A percentile compares a stretch with the other conserved stretches of the same genome.
phyloP scores from a whole-genome alignment of 768 basidiomycete species.

The Mycena alexandri region DNA sequence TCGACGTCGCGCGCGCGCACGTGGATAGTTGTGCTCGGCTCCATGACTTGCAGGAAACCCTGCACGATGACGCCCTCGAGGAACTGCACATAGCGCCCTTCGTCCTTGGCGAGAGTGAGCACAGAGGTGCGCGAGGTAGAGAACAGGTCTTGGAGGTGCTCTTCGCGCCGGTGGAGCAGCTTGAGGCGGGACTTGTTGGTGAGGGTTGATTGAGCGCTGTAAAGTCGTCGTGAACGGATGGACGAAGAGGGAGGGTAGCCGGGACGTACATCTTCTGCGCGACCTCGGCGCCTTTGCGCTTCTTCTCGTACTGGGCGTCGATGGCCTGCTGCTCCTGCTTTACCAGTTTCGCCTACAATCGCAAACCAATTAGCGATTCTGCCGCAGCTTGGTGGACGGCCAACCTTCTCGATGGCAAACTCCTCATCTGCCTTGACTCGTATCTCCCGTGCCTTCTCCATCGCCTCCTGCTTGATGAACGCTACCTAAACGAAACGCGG shows the following conservation, averaged over 20 bases:
- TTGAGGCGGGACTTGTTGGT: slow-evolving; percentile 96
- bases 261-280: slow-evolving; percentile 92
- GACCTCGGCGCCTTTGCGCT: slow-evolving; percentile 92
- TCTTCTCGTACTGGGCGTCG: slow-evolving; percentile 96
- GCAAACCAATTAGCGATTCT: neutral
- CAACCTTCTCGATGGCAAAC: slow-evolving; percentile 97
- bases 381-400: neutral
- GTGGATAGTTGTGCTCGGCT: slow-evolving; percentile 75
- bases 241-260: neutral
- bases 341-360: slow-evolving; percentile 89
- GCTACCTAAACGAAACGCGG: slow-evolving; percentile 77
- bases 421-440: slow-evolving; percentile 98
- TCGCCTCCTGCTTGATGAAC: slow-evolving; percentile 98
- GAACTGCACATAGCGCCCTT: slow-evolving; percentile 82
- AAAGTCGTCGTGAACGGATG: slow-evolving; percentile 19
- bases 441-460: slow-evolving; percentile 98
- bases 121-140: slow-evolving; percentile 74
- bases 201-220: slow-evolving; percentile 92
- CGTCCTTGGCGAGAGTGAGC: slow-evolving; percentile 71
- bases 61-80: slow-evolving; percentile 89
- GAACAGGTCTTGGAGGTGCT: slow-evolving; percentile 92
- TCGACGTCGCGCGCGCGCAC: slow-evolving; percentile 77
- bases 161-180: slow-evolving; percentile 91
- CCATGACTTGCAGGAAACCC: slow-evolving; percentile 86
- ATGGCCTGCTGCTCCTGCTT: slow-evolving; percentile 96